A percentile compares a stretch with the other conserved stretches of the same genome.
Conservation (phyloP, 2,329 filamentous ascomycete genomes). For the Hypoxylon sp. region DNA sequence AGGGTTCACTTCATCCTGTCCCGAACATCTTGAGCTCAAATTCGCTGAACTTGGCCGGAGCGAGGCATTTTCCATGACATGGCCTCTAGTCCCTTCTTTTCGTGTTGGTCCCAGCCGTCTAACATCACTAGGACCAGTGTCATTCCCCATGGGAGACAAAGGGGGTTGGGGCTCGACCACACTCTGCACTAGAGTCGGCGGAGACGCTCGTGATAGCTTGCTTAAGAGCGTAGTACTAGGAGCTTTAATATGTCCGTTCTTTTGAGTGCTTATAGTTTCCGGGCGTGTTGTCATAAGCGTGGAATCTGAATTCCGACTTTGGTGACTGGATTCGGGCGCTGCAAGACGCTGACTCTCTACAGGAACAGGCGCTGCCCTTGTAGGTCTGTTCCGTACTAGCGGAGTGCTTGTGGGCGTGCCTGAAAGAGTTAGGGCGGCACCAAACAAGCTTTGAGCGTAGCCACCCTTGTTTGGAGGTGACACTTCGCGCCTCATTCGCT, state of each 20-base stretch:
- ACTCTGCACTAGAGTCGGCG: not conserved
- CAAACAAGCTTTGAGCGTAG: constrained; percentile 66
- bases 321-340: constrained; percentile 35
- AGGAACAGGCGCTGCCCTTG: constrained; percentile 22
- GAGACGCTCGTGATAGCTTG: not conserved
- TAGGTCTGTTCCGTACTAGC: constrained; percentile 44
- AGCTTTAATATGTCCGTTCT: not conserved
- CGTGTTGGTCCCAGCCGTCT: constrained; percentile 2
- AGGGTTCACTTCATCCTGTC: not conserved
- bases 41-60: constrained; percentile 12
- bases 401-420: constrained; percentile 54
- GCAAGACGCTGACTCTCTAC: constrained; percentile 23
- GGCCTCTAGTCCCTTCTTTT: not conserved
- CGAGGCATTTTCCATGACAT: constrained; percentile 1
- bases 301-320: constrained; percentile 28
- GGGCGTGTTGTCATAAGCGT: not conserved
- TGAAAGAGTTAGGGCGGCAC: constrained; percentile 61
- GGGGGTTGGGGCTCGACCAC: not conserved
- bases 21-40: not conserved
- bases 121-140: not conserved
- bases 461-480: constrained; percentile 60
- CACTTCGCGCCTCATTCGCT: constrained; percentile 57
- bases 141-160: not conserved
- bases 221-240: constrained; percentile 9
- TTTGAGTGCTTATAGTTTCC: not conserved